Base-by-base conservation (phyloP, 345 rosid genomes). In the Aquilaria yunnanensis region DNA sequence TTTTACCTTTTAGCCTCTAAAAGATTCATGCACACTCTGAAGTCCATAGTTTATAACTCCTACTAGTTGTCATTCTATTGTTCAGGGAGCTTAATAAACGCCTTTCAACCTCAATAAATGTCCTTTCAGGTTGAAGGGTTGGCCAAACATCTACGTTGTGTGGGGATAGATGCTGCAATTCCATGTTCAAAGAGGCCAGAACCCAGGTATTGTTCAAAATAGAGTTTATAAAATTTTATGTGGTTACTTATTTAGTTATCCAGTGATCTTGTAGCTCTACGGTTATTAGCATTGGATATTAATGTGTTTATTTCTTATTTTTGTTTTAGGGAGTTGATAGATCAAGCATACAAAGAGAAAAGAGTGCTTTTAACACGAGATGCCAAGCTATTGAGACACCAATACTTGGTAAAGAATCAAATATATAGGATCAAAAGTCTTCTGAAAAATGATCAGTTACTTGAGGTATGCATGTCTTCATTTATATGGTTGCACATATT, bases 71-170 rank as follows among this genome's bases (percentile, higher is more conserved):
- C 51, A 29, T 46, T 54, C 29, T 51, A 29, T 46, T 37, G 37
- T 67, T 48, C 59, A 13, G 65, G 37, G 63, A 67, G 63, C 49
- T 65, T 77, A 33, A 72, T 62, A 23, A 23, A 23, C 23, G 23
- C 23, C 23, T 23, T 23, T 23, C 23, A 23, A 23, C 23, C 23
- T 23, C 23, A 23, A 23, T 23, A 14, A 43, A 53, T 46, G 37
- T 69, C 14, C 73, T 8, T 56, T 51, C 73, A 92, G 96, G 86
- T 92, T 69, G 98, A 89, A 81, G 96, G 98, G 69, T 74, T 92
- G 84, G 98, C 98, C 4, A 92, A 92, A 73, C 96, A 92, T 82
- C 75, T 92, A 55, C 88, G 91, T 2, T 92, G 98, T 74, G 96
- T 92, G 55, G 96, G 96, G 16, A 67, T 92, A 54, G 96, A 92